A percentile compares a stretch with the other conserved stretches of the same genome.
phyloP scores from a whole-genome alignment of 371 early-diverging fungal genomes.

The Mortierella sp. region DNA sequence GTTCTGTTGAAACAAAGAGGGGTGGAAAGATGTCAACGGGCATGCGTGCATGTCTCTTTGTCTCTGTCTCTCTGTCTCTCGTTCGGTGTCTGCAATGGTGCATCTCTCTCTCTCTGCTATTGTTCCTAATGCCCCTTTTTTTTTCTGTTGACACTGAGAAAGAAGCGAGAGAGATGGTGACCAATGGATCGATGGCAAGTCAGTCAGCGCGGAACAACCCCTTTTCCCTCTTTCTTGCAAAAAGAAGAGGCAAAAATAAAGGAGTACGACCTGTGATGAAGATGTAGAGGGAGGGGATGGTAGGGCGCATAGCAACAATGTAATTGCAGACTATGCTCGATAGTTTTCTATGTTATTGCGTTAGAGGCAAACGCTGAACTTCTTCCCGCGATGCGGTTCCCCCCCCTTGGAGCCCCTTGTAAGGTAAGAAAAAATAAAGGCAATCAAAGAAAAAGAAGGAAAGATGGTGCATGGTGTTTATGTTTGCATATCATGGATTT shows the following conservation, averaged over 20 bases:
- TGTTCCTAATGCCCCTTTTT: background rate
- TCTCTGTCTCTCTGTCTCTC: background rate
- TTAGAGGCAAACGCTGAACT: background rate
- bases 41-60: background rate
- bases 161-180: background rate
- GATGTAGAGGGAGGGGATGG: background rate
- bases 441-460: background rate
- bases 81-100: background rate
- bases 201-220: background rate
- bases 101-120: background rate
- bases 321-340: too few relatives aligned
- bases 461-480: background rate
- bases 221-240: background rate
- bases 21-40: background rate
- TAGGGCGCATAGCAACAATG: background rate
- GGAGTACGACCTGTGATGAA: background rate
- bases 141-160: background rate
- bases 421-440: background rate
- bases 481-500: background rate
- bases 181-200: background rate
- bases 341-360: background rate
- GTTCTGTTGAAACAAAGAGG: conserved; percentile 2
- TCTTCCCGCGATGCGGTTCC: background rate
- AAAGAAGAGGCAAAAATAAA: background rate
- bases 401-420: background rate